Evolutionary conservation across 75 land plant genomes (phyloP).

Genomic region (Selaginella moellendorffii): DNA sequence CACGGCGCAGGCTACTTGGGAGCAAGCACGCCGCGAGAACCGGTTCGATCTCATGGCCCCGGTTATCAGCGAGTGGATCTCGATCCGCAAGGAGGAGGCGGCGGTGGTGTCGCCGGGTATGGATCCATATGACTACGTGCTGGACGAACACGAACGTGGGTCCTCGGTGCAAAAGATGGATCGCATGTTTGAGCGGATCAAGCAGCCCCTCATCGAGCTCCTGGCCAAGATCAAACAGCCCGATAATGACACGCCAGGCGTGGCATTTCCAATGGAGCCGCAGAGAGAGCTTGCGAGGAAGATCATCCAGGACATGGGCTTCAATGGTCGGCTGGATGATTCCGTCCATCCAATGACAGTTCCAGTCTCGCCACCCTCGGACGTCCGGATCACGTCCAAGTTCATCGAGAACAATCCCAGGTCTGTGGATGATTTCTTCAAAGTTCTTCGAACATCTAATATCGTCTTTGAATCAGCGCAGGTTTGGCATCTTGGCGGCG

Average conservation of each 20-base stretch:
- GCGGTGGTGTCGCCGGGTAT: background rate
- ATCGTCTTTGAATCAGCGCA: too few species aligned
- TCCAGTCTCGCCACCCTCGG: background rate
- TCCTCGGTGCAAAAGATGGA: background rate
- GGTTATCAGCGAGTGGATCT: background rate
- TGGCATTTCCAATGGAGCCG: background rate
- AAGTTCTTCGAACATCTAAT: too few species aligned
- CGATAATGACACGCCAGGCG: too few species aligned
- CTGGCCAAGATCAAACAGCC: background rate
- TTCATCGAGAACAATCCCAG: slow-evolving; percentile 3
- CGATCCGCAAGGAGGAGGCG: background rate
- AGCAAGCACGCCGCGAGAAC: background rate
- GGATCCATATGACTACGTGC: background rate
- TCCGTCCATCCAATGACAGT: slow-evolving; percentile 11
- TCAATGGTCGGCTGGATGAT: slow-evolving; percentile 11
- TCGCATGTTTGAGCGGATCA: background rate
- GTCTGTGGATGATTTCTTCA: too few species aligned
- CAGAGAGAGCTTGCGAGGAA: slow-evolving; percentile 6
- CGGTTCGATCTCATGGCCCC: background rate
- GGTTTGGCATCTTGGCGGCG: slow-evolving; percentile 1
- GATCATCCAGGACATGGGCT: slow-evolving; percentile 3
- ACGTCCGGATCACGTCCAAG: slow-evolving; percentile 8
- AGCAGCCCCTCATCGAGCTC: background rate
- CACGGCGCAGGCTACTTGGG: background rate
- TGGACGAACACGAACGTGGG: background rate